Base-by-base conservation (phyloP, 306 rosid species). In the Quillaja saponaria region DNA sequence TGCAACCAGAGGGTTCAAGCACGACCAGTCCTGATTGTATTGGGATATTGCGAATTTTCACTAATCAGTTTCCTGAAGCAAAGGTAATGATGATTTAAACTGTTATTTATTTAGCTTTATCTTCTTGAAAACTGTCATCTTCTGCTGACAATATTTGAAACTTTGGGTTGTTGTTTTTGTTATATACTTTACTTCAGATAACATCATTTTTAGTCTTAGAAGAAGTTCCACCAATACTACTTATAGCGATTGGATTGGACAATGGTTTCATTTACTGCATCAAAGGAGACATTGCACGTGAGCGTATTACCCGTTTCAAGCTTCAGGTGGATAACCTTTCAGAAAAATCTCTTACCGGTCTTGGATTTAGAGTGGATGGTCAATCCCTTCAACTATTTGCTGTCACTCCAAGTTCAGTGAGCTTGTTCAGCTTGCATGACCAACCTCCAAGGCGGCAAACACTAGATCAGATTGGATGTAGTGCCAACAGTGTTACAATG, bases 221-320 rank as follows among this genome's bases (percentile, higher is more conserved):
- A 82, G 99, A 92, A 76, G 95, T 84, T 28, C 96, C 98, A 0
- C 99, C 99, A 6, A 86, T 92, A 79, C 67, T 92, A 44, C 95
- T 86, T 34, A 84, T 92, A 14, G 94, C 96, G 67, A 81, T 92
- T 72, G 99, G 99, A 57, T 79, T 92, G 56, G 87, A 89, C 76
- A 92, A 84, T 68, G 99, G 99, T 60, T 82, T 75, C 54, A 88
- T 89, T 76, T 92, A 92, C 77, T 92, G 96, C 75, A 83, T 92
- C 68, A 89, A 86, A 80, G 99, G 99, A 63, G 96, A 89, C 71
- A 88, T 92, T 81, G 99, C 91, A 6, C 80, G 99, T 42, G 99
- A 92, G 74, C 90, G 99, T 16, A 92, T 92, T 58, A 82, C 82
- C 44, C 87, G 99, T 34, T 92, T 89, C 67, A 86, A 83, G 89